A percentile compares a stretch with the other conserved stretches of the same genome.
Evolutionary conservation across 192 early-diverging fungal species (phyloP).

Genomic region (Umbelopsis vinacea): DNA sequence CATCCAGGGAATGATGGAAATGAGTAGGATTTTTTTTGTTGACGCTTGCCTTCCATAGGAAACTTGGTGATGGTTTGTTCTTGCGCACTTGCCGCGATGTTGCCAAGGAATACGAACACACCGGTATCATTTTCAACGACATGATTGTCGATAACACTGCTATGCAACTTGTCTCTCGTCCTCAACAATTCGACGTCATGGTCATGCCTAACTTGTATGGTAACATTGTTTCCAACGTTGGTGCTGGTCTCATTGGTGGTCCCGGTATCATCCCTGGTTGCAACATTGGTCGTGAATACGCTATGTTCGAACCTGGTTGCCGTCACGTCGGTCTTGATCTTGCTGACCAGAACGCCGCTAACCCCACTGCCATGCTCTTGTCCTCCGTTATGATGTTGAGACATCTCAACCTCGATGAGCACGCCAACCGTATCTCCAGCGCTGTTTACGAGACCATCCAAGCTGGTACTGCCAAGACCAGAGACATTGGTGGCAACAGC

Average conservation of each 20-base stretch:
- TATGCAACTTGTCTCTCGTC: conserved; percentile 98
- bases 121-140: conserved; percentile 92
- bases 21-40: not conserved
- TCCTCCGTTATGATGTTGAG: conserved; percentile 96
- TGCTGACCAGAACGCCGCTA: conserved; percentile 92
- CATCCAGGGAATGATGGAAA: not conserved
- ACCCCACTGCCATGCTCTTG: conserved; percentile 93
- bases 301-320: conserved; percentile 98
- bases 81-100: conserved; percentile 96
- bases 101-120: conserved; percentile 87
- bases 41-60: conserved; percentile 52
- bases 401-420: conserved; percentile 87
- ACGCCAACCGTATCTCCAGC: conserved; percentile 89
- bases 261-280: conserved; percentile 96
- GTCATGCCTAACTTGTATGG: conserved; percentile 99
- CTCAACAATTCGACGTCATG: conserved; percentile 99
- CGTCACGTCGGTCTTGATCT: conserved; percentile 98
- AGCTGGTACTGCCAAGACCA: conserved; percentile 75
- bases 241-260: conserved; percentile 94
- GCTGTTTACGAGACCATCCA: conserved; percentile 90
- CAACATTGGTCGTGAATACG: conserved; percentile 97
- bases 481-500: conserved; percentile 86
- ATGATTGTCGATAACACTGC: conserved; percentile 99
- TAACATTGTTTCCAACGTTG: conserved; percentile 98
- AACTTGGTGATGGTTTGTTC: conserved; percentile 98